phyloP scores from a whole-genome alignment of 108 stramenopile genomes.

The Ochromonas danica region DNA sequence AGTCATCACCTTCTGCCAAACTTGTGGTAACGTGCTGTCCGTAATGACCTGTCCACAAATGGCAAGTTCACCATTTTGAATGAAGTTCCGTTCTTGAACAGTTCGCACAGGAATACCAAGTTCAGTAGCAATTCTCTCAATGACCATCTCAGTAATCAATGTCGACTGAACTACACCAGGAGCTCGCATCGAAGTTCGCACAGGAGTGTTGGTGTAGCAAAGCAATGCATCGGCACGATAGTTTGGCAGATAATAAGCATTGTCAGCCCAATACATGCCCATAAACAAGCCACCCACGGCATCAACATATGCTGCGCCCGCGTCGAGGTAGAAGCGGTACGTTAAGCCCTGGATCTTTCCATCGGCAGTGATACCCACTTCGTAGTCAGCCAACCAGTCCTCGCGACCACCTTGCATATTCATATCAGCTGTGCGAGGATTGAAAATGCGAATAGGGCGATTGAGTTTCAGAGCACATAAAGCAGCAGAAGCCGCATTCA shows the following conservation, averaged over 20 bases:
- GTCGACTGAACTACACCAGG: conserved; percentile 42
- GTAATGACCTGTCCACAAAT: not conserved
- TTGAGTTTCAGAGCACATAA: conserved; percentile 29
- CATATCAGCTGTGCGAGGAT: conserved; percentile 42
- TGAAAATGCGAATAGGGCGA: conserved; percentile 14
- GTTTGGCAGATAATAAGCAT: conserved; percentile 37
- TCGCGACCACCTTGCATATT: conserved; percentile 39
- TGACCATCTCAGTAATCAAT: conserved; percentile 32
- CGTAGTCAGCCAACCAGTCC: conserved; percentile 41
- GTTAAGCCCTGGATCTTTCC: conserved; percentile 24
- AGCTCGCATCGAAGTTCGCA: conserved; percentile 40
- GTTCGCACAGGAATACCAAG: not conserved
- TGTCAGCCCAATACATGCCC: conserved; percentile 40
- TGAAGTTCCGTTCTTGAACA: conserved; percentile 41
- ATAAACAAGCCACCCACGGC: conserved; percentile 33
- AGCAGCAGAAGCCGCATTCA: conserved; percentile 37
- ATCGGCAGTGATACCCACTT: not conserved
- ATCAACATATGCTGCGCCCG: conserved; percentile 4
- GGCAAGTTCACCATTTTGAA: not conserved
- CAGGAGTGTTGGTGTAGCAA: conserved; percentile 36
- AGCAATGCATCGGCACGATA: conserved; percentile 19
- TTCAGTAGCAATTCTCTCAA: conserved; percentile 23
- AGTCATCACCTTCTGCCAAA: not conserved
- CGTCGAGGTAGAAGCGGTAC: conserved; percentile 32
- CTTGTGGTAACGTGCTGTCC: conserved; percentile 28